These are phyloP conservation scores for Xylariales sp. DNA, from an alignment of 2,329 filamentous ascomycete species.

Conservation along the genomic window DNA sequence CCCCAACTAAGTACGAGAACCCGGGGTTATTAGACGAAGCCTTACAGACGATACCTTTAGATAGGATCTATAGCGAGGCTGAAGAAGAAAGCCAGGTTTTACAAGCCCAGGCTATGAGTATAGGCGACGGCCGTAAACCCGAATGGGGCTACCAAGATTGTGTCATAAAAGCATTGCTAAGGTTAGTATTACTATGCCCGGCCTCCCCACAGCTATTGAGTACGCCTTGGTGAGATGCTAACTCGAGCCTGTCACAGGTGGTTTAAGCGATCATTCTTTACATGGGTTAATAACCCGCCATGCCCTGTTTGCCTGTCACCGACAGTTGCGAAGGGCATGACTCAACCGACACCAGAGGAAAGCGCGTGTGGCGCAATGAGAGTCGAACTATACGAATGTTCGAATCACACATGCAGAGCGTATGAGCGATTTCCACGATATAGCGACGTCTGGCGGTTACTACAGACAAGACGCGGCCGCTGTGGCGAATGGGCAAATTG, in stretches of 20 bases:
- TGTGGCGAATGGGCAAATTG: constrained; percentile 98
- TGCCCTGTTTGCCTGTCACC: constrained; percentile 85
- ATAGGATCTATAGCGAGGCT: constrained; percentile 91
- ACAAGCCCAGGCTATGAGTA: constrained; percentile 86
- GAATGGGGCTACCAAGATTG: constrained; percentile 99
- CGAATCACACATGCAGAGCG: constrained; percentile 76
- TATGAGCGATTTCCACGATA: constrained; percentile 94
- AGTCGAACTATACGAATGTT: constrained; percentile 92
- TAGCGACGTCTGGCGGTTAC: constrained; percentile 91
- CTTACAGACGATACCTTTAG: constrained; percentile 84
- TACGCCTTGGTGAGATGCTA: constrained; percentile 23
- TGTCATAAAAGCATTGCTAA: constrained; percentile 86
- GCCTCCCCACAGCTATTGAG: constrained; percentile 24
- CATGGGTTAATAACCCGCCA: constrained; percentile 94
- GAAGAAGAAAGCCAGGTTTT: constrained; percentile 93
- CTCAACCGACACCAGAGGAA: constrained; percentile 87
- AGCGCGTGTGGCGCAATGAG: constrained; percentile 85
- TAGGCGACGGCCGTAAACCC: constrained; percentile 81
- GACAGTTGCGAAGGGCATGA: constrained; percentile 85
- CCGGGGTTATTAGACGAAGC: constrained; percentile 94
- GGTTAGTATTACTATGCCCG: constrained; percentile 62
- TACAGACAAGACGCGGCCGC: constrained; percentile 87
- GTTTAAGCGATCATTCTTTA: constrained; percentile 96
- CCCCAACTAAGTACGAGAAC: constrained; percentile 95
- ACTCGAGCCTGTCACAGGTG: constrained; percentile 66